Evolutionary conservation across 305 asterid species (phyloP).

Genomic region (Caryopteris hybrid): DNA sequence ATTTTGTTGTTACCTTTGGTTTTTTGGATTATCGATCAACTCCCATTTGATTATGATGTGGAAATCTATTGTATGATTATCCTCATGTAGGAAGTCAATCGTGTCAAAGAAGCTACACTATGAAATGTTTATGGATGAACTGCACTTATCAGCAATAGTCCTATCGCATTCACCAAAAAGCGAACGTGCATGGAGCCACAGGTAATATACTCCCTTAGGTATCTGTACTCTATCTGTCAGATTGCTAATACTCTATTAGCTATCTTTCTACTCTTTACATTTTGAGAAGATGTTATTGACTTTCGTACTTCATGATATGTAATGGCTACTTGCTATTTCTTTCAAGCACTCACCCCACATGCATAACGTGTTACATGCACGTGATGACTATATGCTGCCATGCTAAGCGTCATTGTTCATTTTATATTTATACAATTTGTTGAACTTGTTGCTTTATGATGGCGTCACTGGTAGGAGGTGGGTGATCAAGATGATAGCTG

Average conservation of each 20-base stretch:
- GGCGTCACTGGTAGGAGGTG: slow-evolving; percentile 68
- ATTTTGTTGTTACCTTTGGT: slow-evolving; percentile 4
- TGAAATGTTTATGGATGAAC: slow-evolving; percentile 58
- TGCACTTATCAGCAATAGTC: slow-evolving; percentile 56
- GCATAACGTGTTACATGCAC: not conserved
- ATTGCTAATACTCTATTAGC: not conserved
- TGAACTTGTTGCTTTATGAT: slow-evolving; percentile 18
- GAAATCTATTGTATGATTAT: slow-evolving; percentile 2
- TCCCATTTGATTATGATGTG: not conserved
- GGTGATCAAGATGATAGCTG: slow-evolving; percentile 88
- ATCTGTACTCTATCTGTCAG: not conserved
- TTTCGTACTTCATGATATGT: not conserved
- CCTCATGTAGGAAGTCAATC: slow-evolving; percentile 58
- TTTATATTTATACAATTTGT: not conserved
- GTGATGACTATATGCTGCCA: not conserved
- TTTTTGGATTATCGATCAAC: not conserved
- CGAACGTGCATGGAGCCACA: slow-evolving; percentile 94
- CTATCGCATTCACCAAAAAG: slow-evolving; percentile 88
- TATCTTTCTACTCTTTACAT: not conserved
- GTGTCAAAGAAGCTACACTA: slow-evolving; percentile 43
- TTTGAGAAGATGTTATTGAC: not conserved
- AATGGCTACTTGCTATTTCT: not conserved
- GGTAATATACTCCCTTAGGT: slow-evolving; percentile 36
- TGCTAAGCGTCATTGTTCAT: slow-evolving; percentile 1
- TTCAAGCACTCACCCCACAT: not conserved